Percentiles rank a stretch among this genome's conserved stretches.
Evolutionary conservation across 2,329 filamentous ascomycete species (phyloP).

Genomic region (Zalaria sp.): DNA sequence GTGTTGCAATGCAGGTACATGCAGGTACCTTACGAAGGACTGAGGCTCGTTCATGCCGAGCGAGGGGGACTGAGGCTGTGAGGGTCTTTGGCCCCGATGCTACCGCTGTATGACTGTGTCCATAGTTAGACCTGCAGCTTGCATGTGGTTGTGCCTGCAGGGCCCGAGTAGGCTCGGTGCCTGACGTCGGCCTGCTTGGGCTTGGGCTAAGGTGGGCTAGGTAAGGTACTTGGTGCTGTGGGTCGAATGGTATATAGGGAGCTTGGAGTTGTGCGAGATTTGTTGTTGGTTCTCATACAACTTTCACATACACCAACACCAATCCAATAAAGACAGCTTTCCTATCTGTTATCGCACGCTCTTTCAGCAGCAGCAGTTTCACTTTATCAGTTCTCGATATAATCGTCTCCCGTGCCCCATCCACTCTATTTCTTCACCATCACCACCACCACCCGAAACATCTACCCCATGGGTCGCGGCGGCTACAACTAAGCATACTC

Average conservation of each 20-base stretch:
- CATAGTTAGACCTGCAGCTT: not conserved
- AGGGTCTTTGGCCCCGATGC: not conserved
- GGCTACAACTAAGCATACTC: not conserved
- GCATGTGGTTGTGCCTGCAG: not conserved
- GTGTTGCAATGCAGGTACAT: not conserved
- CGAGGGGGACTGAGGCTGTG: not conserved
- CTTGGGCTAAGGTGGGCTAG: too few relatives aligned
- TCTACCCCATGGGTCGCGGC: not conserved
- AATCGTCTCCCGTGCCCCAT: not conserved
- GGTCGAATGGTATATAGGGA: not conserved
- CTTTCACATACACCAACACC: too few relatives aligned
- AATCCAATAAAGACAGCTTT: too few relatives aligned
- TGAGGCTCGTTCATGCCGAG: not conserved
- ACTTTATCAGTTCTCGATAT: not conserved
- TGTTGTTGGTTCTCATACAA: too few relatives aligned
- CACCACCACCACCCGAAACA: not conserved
- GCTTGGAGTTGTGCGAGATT: too few relatives aligned
- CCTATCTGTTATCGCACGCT: too few relatives aligned
- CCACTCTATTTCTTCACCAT: not conserved
- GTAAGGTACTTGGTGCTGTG: not conserved
- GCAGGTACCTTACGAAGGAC: not conserved
- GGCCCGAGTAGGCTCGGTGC: not conserved
- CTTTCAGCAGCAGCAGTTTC: too few relatives aligned
- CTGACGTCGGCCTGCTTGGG: not conserved
- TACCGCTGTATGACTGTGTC: not conserved